These are phyloP conservation scores for Pythium biforme DNA, from an alignment of 352 stramenopile genomes.

Conservation along the genomic window DNA sequence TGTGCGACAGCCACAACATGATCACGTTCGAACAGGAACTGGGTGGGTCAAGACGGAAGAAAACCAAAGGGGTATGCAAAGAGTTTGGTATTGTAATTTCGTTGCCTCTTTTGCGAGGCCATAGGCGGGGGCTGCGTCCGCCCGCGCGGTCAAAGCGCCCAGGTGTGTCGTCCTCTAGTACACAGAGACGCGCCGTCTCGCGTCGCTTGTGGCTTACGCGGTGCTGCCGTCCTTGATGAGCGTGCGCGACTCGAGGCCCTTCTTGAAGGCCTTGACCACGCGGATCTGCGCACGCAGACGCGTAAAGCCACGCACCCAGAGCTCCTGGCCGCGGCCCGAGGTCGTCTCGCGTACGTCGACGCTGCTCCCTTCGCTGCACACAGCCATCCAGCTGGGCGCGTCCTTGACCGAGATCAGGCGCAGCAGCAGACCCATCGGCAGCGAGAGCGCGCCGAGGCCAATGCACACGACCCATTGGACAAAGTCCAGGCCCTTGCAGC, in stretches of 20 bases:
- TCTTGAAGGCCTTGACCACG: constrained; percentile 15
- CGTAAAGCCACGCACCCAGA: constrained; percentile 19
- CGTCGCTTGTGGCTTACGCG: not conserved
- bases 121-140: not conserved
- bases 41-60: too few relatives aligned
- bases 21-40: too few relatives aligned
- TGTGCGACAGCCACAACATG: too few relatives aligned
- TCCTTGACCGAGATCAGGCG: constrained; percentile 51
- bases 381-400: constrained; percentile 47
- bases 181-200: too few relatives aligned
- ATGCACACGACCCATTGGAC: constrained; percentile 57
- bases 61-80: not conserved
- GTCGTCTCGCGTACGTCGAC: constrained; percentile 30
- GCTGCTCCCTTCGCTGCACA: constrained; percentile 48
- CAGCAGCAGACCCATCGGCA: constrained; percentile 56
- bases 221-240: constrained; percentile 13
- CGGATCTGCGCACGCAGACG: constrained; percentile 17
- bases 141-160: not conserved
- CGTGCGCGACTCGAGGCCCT: constrained; percentile 8
- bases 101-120: not conserved
- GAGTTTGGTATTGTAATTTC: not conserved
- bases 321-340: constrained; percentile 30
- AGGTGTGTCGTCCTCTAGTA: constrained; percentile 6
- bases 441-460: constrained; percentile 34
- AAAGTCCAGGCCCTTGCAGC: constrained; percentile 43